phyloP scores from a whole-genome alignment of 2,329 filamentous ascomycete species.

The Pseudocercospora fijiensis region DNA sequence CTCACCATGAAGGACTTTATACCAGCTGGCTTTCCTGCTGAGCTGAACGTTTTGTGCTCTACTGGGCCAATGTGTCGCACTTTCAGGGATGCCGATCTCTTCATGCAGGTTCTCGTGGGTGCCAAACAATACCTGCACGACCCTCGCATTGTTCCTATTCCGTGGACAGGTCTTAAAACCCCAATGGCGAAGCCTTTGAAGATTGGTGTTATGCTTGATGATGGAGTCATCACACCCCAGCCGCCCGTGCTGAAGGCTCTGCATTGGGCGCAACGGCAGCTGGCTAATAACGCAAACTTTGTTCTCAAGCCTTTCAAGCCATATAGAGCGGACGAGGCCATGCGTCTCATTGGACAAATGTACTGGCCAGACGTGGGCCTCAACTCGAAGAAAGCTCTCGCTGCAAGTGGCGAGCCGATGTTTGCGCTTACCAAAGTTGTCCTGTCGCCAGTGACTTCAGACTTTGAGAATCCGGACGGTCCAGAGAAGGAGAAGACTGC shows the following conservation, averaged over 20 bases:
- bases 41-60: conserved; percentile 25
- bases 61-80: conserved; percentile 21
- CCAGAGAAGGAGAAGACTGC: conserved; percentile 22
- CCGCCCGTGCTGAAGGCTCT: conserved; percentile 19
- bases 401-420: neutral
- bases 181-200: conserved; percentile 13
- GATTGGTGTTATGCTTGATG: conserved; percentile 21
- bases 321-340: conserved; percentile 15
- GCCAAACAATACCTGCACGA: conserved; percentile 21
- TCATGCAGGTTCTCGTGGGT: conserved; percentile 13
- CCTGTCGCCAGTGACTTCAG: conserved; percentile 15
- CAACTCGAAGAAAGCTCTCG: conserved; percentile 2
- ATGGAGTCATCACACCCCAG: conserved; percentile 24
- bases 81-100: conserved; percentile 22
- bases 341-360: conserved; percentile 16
- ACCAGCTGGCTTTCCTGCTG: conserved; percentile 20
- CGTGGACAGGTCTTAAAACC: conserved; percentile 22
- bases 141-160: conserved; percentile 20
- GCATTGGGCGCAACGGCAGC: conserved; percentile 15
- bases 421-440: conserved; percentile 17
- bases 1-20: conserved; percentile 21
- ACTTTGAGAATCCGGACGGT: conserved; percentile 5
- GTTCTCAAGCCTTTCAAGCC: conserved; percentile 22
- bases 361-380: conserved; percentile 23
- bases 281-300: conserved; percentile 9